Percentiles rank a stretch among this genome's conserved stretches.
Evolutionary conservation across 1,139 yeast species (phyloP).

Genomic region (Yamadazyma triangularis): DNA sequence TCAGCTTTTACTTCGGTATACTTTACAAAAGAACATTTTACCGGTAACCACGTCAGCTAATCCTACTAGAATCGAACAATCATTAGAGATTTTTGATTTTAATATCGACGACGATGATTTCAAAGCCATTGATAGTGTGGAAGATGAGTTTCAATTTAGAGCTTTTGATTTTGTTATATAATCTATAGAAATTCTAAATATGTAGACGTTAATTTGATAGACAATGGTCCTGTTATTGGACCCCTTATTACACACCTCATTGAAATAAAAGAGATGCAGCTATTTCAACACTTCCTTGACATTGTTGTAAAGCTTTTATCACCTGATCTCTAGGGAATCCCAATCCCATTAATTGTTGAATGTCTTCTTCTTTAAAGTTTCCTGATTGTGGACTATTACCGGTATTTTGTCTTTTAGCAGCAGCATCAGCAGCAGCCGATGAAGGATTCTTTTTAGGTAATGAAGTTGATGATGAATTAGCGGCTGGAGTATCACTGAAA

Average conservation of each 20-base stretch:
- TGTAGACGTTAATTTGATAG: too few species aligned
- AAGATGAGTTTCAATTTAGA: constrained; percentile 21
- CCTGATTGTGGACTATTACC: constrained; percentile 4
- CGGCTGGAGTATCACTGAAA: constrained; percentile 18
- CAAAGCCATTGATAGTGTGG: constrained; percentile 21
- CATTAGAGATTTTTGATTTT: constrained; percentile 53
- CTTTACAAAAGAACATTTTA: constrained; percentile 55
- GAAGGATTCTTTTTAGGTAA: constrained; percentile 9
- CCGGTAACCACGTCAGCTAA: constrained; percentile 73
- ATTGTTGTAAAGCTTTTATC: constrained; percentile 55
- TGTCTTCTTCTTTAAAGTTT: constrained; percentile 35
- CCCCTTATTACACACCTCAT: too few species aligned
- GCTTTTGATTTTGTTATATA: constrained; percentile 15
- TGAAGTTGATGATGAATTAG: constrained; percentile 11
- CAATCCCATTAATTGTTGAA: constrained; percentile 54
- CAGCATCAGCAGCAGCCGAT: constrained; percentile 22
- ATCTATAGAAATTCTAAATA: too few species aligned
- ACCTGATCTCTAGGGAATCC: constrained; percentile 72
- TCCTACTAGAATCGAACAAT: constrained; percentile 49
- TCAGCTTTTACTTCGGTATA: constrained; percentile 68
- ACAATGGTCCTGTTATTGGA: too few species aligned
- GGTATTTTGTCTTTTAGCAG: constrained; percentile 21
- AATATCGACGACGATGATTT: constrained; percentile 22
- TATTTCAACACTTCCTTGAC: constrained; percentile 74
- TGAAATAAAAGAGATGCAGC: constrained; percentile 77